Percentiles rank a stretch among this genome's conserved stretches.
Evolutionary conservation across 306 rosid genomes (phyloP).

Genomic region (Mimosa bimucronata): DNA sequence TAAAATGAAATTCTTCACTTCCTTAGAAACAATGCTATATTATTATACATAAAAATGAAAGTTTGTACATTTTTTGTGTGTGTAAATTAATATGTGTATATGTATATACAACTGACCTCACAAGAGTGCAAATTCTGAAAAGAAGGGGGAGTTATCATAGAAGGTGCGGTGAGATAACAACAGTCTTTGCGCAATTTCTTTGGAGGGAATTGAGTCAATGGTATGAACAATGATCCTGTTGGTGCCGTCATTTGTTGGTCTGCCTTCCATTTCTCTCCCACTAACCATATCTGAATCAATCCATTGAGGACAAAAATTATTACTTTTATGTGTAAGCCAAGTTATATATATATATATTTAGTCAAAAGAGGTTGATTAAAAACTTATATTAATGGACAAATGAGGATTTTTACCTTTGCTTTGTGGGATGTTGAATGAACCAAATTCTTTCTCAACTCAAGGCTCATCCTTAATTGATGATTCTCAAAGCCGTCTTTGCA

Average conservation of each 20-base stretch:
- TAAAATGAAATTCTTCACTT: background rate
- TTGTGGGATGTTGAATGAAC: conserved; percentile 44
- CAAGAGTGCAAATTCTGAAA: conserved; percentile 68
- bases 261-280: conserved; percentile 58
- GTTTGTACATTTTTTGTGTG: background rate
- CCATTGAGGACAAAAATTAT: too few relatives aligned
- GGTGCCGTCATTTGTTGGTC: conserved; percentile 70
- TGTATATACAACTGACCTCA: conserved; percentile 65
- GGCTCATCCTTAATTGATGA: conserved; percentile 46
- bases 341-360: background rate
- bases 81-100: too few relatives aligned
- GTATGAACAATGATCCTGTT: conserved; percentile 73
- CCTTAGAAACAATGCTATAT: too few relatives aligned
- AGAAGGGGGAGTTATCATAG: conserved; percentile 66
- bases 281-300: conserved; percentile 61
- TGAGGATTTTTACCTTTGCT: conserved; percentile 44
- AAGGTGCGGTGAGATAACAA: conserved; percentile 65
- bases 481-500: conserved; percentile 46
- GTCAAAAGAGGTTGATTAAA: background rate
- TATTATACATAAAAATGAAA: too few relatives aligned
- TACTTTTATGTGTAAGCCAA: background rate
- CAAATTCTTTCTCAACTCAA: conserved; percentile 38
- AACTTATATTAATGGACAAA: background rate
- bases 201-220: conserved; percentile 76
- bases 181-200: conserved; percentile 70